These are phyloP conservation scores for Ziziphus jujuba DNA, from an alignment of 306 rosid genomes.

Conservation along the genomic window DNA sequence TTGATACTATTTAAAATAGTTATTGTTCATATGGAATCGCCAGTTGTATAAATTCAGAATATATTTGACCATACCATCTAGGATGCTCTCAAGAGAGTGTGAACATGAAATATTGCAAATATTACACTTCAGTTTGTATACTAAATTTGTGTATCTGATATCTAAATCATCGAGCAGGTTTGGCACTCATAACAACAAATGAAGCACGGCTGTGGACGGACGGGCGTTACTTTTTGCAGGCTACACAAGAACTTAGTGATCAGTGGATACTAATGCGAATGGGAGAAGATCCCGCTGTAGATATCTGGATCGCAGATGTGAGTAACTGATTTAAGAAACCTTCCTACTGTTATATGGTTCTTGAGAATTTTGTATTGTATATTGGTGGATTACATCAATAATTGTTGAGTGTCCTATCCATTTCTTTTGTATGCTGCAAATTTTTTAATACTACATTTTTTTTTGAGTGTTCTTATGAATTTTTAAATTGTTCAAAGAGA, in stretches of 20 bases:
- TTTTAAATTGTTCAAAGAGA: too few species aligned
- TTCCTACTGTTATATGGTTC: neutral
- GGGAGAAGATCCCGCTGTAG: slow-evolving; percentile 92
- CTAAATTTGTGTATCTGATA: slow-evolving; percentile 1
- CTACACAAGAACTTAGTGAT: slow-evolving; percentile 71
- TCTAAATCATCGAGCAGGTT: slow-evolving; percentile 47
- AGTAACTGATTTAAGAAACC: slow-evolving; percentile 25
- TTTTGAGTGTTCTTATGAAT: too few species aligned
- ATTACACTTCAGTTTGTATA: neutral
- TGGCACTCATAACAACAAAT: slow-evolving; percentile 74
- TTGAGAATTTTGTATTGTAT: neutral
- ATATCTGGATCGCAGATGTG: slow-evolving; percentile 90
- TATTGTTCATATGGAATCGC: neutral
- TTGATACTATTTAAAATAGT: neutral
- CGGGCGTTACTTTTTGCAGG: slow-evolving; percentile 97
- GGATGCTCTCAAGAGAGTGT: neutral
- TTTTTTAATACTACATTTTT: too few species aligned
- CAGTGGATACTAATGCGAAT: slow-evolving; percentile 96
- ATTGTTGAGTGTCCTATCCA: neutral
- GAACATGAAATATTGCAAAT: neutral
- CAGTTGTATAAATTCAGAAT: neutral
- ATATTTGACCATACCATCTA: too few species aligned
- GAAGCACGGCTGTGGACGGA: slow-evolving; percentile 95
- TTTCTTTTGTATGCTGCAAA: too few species aligned
- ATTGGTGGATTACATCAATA: neutral